These are phyloP conservation scores for Hypoxylon sp. DNA, from an alignment of 2,329 filamentous ascomycete species.

Conservation along the genomic window DNA sequence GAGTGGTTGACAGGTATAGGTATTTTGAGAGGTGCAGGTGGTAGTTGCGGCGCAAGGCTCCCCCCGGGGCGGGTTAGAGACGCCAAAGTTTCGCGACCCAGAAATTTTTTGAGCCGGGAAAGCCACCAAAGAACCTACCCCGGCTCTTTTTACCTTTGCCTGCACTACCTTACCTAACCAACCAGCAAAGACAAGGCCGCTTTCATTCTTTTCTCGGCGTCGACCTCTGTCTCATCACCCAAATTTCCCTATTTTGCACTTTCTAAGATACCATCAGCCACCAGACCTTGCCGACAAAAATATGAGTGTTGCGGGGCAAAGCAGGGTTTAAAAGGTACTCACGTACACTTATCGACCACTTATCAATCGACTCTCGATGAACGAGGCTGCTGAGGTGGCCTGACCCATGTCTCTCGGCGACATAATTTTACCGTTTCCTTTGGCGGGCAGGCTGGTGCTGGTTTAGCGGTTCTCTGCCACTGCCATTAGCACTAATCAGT, in stretches of 20 bases:
- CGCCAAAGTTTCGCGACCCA: slow-evolving; percentile 45
- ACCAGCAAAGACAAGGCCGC: slow-evolving; percentile 18
- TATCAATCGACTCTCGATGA: slow-evolving; percentile 34
- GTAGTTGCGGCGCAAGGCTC: slow-evolving; percentile 35
- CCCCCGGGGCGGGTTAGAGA: slow-evolving; percentile 21
- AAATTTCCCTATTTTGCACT: slow-evolving; percentile 19
- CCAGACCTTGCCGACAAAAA: slow-evolving; percentile 8
- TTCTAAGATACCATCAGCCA: background rate
- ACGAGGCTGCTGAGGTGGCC: slow-evolving; percentile 51
- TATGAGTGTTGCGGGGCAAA: slow-evolving; percentile 35
- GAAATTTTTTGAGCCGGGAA: slow-evolving; percentile 33
- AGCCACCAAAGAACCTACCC: slow-evolving; percentile 31
- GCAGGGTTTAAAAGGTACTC: slow-evolving; percentile 29
- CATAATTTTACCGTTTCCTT: slow-evolving; percentile 49
- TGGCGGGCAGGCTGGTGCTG: slow-evolving; percentile 27
- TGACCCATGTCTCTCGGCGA: slow-evolving; percentile 50
- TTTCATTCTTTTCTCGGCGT: slow-evolving; percentile 8
- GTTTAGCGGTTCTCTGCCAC: slow-evolving; percentile 31
- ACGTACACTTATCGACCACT: slow-evolving; percentile 30
- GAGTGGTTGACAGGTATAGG: background rate
- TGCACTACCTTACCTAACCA: background rate
- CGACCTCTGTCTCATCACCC: slow-evolving; percentile 20
- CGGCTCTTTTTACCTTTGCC: slow-evolving; percentile 4
- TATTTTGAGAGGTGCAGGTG: background rate
- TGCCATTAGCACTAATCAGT: slow-evolving; percentile 34